These are phyloP conservation scores for Adansonia madagascariensis DNA, from an alignment of 441 rosid species.

Conservation along the genomic window DNA sequence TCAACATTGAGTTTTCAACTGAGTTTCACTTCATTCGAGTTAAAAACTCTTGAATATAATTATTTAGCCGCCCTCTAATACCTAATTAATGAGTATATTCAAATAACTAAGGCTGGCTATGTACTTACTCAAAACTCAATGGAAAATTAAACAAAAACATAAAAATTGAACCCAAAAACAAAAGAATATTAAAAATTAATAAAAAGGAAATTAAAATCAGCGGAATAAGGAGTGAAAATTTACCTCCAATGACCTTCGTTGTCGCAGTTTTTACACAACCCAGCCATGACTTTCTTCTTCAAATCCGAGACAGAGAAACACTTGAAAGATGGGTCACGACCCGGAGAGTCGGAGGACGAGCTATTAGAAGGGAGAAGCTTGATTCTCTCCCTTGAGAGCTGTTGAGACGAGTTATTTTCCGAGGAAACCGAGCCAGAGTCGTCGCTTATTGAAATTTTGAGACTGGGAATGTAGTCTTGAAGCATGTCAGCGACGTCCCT, in stretches of 20 bases:
- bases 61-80: neutral
- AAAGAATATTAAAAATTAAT: neutral
- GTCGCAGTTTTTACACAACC: slow-evolving; percentile 69
- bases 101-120: neutral
- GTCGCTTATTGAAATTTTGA: slow-evolving; percentile 53
- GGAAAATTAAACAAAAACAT: neutral
- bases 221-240: slow-evolving; percentile 11
- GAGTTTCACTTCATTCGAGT: neutral
- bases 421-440: slow-evolving; percentile 63
- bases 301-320: slow-evolving; percentile 86
- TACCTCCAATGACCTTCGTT: slow-evolving; percentile 97
- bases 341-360: slow-evolving; percentile 43
- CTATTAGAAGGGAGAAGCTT: slow-evolving; percentile 54
- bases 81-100: neutral
- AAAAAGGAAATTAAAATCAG: neutral
- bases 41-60: neutral
- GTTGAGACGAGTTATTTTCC: slow-evolving; percentile 54
- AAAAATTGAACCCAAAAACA: neutral
- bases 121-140: neutral
- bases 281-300: slow-evolving; percentile 89
- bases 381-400: slow-evolving; percentile 67
- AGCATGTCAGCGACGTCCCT: slow-evolving; percentile 93
- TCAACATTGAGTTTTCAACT: neutral
- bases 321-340: slow-evolving; percentile 58
- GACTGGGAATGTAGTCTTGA: slow-evolving; percentile 87